Evolutionary conservation across 257 asterid genomes (phyloP).

Genomic region (Petrea volubilis): DNA sequence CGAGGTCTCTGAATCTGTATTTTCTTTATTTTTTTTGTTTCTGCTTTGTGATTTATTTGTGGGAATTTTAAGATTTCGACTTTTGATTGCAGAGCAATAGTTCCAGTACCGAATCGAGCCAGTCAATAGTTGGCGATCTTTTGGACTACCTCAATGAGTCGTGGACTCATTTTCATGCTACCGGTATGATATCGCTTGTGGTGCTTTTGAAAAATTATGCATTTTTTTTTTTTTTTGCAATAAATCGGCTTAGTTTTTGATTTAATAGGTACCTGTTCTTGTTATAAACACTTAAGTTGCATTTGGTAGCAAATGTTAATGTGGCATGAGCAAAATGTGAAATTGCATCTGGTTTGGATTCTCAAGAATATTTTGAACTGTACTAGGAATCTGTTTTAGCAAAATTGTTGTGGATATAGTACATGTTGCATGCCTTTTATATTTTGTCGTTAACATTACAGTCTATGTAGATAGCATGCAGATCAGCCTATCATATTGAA

Average conservation of each 20-base stretch:
- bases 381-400: slow-evolving; percentile 11
- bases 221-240: not conserved
- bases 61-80: not conserved
- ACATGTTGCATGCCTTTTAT: slow-evolving; percentile 1
- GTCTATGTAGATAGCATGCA: slow-evolving; percentile 6
- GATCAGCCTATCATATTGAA: not conserved
- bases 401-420: not conserved
- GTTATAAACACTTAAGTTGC: not conserved
- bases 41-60: not conserved
- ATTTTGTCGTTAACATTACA: not conserved
- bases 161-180: slow-evolving; percentile 98
- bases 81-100: slow-evolving; percentile 45
- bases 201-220: slow-evolving; percentile 1
- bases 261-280: not conserved
- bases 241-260: not conserved
- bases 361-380: not conserved
- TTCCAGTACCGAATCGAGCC: slow-evolving; percentile 42
- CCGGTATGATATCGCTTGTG: slow-evolving; percentile 49
- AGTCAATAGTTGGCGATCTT: slow-evolving; percentile 77
- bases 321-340: slow-evolving; percentile 11
- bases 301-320: slow-evolving; percentile 7
- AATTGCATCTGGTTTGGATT: slow-evolving; percentile 10
- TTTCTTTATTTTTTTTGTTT: not conserved
- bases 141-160: slow-evolving; percentile 94
- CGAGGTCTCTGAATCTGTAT: slow-evolving; percentile 38